These are phyloP conservation scores for Monilinia fructicola DNA, from an alignment of 2,329 filamentous ascomycete species.

Conservation along the genomic window DNA sequence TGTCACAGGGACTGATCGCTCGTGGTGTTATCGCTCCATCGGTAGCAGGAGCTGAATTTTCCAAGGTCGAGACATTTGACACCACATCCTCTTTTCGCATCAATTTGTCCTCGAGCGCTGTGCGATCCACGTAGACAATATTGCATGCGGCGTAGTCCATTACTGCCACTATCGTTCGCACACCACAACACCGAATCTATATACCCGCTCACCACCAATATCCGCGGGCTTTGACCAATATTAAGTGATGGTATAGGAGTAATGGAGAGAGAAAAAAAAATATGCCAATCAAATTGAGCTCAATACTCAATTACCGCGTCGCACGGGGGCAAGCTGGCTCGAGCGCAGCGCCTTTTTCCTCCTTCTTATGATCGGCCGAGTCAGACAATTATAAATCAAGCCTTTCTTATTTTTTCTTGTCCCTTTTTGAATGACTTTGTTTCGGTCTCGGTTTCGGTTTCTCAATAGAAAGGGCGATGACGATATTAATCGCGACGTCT, in stretches of 20 bases:
- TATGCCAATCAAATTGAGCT: constrained; percentile 15
- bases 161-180: constrained; percentile 33
- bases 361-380: constrained; percentile 3
- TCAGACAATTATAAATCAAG: constrained; percentile 5
- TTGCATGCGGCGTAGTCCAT: constrained; percentile 48
- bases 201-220: constrained; percentile 33
- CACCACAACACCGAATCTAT: constrained; percentile 34
- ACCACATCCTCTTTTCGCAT: constrained; percentile 40
- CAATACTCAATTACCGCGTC: constrained; percentile 2
- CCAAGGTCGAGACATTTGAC: constrained; percentile 34
- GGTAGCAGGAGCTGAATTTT: constrained; percentile 26
- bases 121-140: constrained; percentile 47
- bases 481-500: constrained; percentile 13
- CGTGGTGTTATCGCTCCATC: constrained; percentile 25
- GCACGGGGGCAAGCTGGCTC: constrained; percentile 15
- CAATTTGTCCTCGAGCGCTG: constrained; percentile 42
- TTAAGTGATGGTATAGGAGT: constrained; percentile 12
- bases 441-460: neutral
- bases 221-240: constrained; percentile 19
- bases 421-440: constrained; percentile 7
- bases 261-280: neutral
- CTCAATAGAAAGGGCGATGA: neutral
- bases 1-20: constrained; percentile 43
- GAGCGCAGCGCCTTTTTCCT: constrained; percentile 6
- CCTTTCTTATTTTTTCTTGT: neutral